Evolutionary conservation across 805 yeast species (phyloP), one percentile per base, ranked within the genome.

Genomic region (Zygoascus flipseniorum): DNA sequence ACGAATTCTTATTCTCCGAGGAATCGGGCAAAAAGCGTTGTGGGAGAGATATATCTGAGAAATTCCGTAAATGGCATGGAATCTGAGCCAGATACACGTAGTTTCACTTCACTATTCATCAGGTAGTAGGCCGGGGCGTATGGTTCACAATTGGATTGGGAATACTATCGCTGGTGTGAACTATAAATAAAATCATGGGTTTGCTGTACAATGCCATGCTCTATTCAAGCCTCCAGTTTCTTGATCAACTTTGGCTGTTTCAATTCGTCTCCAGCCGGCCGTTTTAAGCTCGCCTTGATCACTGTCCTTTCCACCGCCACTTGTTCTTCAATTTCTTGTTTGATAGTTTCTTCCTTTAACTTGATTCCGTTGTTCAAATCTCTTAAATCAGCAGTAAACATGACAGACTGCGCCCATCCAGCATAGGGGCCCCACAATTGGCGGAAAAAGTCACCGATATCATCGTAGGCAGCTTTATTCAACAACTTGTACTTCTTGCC

Each of bases 351-450:
- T 35, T 8, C 16, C 8, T 35, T 35, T 35, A 19, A 11, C 23
- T 56, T 56, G 43, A 56, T 37, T 11, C 58, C 58, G 37, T 56
- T 56, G 39, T 56, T 51, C n/a, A 57, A 47, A 43, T 57, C 56
- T 16, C 55, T 43, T 52, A 90, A 74, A 63, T 89, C 97, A 5
- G 89, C 87, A 0, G 97, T 85, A 69, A 90, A 90, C 54, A 90
- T 73, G 10, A 92, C 89, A n/a, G 92, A 85, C 63, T 92, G 99
- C 0, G 98, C 98, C 99, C 99, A 93, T 0, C 99, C 99, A 1
- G 99, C 97, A 65, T 85, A 86, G 1, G 78, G 79, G 0, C 97
- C 97, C 92, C 97, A 93, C 45, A 82, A 70, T 0, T 75, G 74
- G 46, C 76, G 74, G 65, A 92, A 83, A 64, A 76, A 79, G 8